phyloP scores from a whole-genome alignment of 2,329 filamentous ascomycete genomes.

The Penicillium sp. region DNA sequence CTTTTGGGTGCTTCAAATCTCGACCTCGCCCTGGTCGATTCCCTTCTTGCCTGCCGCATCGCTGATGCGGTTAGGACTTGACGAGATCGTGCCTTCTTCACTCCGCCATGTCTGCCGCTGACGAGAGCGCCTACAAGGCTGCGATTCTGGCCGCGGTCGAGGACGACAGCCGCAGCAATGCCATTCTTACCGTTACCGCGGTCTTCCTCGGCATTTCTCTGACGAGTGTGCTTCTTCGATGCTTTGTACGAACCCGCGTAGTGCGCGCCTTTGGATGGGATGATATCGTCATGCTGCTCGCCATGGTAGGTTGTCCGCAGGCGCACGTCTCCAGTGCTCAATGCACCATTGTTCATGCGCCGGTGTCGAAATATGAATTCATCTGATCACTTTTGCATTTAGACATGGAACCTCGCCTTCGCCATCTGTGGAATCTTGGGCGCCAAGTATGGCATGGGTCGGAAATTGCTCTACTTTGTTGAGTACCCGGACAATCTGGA shows the following conservation, averaged over 20 bases:
- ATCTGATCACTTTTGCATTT: background rate
- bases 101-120: constrained; percentile 13
- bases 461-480: constrained; percentile 22
- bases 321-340: background rate
- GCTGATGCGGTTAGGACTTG: constrained; percentile 11
- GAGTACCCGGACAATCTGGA: constrained; percentile 22
- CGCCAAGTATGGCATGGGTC: constrained; percentile 28
- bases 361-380: background rate
- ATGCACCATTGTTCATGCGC: background rate
- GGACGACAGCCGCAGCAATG: constrained; percentile 22
- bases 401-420: constrained; percentile 32
- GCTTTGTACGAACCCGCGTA: constrained; percentile 44
- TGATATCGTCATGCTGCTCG: constrained; percentile 35
- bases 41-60: background rate
- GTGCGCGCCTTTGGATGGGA: constrained; percentile 44
- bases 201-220: constrained; percentile 46
- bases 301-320: constrained; percentile 27
- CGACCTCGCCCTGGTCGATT: background rate
- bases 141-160: constrained; percentile 8
- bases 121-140: background rate
- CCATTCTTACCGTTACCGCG: constrained; percentile 32
- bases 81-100: constrained; percentile 1
- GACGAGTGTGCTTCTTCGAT: constrained; percentile 40
- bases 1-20: background rate
- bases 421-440: constrained; percentile 31